Percentiles rank a stretch among this genome's conserved stretches.
These are phyloP conservation scores for Aechmea fasciata DNA, from an alignment of 176 grass and related monocot genomes.

Conservation along the genomic window DNA sequence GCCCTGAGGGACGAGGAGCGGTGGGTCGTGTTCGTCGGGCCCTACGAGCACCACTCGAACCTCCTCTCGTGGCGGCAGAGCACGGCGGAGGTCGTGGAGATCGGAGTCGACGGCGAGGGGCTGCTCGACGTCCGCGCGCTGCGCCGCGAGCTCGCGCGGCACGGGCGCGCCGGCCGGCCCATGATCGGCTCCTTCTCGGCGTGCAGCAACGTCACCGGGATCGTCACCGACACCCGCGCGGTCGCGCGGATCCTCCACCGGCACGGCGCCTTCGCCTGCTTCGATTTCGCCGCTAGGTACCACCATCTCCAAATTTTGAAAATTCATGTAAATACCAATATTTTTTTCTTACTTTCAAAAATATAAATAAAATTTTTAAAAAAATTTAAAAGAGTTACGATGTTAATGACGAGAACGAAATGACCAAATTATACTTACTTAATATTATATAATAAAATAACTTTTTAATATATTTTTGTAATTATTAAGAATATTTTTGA, in stretches of 20 bases:
- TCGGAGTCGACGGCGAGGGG: slow-evolving; percentile 35
- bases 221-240: slow-evolving; percentile 41
- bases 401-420: too few species aligned
- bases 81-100: slow-evolving; percentile 61
- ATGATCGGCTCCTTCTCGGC: slow-evolving; percentile 84
- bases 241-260: slow-evolving; percentile 53
- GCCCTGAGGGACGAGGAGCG: slow-evolving; percentile 37
- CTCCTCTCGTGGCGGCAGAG: slow-evolving; percentile 73
- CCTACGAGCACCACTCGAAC: slow-evolving; percentile 86
- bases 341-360: not conserved
- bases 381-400: too few species aligned
- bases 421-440: too few species aligned
- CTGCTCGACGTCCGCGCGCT: slow-evolving; percentile 45
- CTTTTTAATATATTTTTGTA: too few species aligned
- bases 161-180: slow-evolving; percentile 29
- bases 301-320: not conserved
- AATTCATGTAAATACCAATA: not conserved
- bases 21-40: slow-evolving; percentile 76
- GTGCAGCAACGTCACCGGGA: slow-evolving; percentile 80
- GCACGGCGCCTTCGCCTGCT: slow-evolving; percentile 73
- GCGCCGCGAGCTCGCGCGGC: slow-evolving; percentile 13
- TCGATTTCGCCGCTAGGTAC: slow-evolving; percentile 23
- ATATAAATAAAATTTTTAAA: not conserved
- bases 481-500: too few species aligned
- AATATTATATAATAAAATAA: too few species aligned